Base-by-base conservation (phyloP, 305 asterid species). In the Plantago rigida region DNA sequence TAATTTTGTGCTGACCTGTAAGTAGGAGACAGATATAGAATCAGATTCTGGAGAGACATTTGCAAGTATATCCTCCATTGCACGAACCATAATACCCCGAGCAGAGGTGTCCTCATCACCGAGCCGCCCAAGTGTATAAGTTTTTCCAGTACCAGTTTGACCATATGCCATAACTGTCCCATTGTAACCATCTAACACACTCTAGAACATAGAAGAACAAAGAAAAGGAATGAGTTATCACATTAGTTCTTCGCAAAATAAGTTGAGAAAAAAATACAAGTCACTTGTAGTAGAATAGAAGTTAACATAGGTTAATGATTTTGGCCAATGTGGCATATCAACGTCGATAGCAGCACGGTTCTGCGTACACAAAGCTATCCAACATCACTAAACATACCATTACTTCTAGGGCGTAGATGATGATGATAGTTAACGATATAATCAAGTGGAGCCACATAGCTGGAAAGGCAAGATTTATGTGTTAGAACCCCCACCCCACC, bases 141-240 rank as follows among this genome's bases (percentile, higher is more conserved):
- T 90, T 76, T 90, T 90, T 47, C 97, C 97, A 6, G 97, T 87
- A 69, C 97, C 97, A 15, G 97, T 90, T 75, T 90, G 97, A 64
- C 97, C 97, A 65, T 90, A 90, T 36, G 97, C 96, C 97, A 90
- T 90, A 70, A 87, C 80, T 9, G 97, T 90, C 63, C 97, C 97
- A 62, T 90, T 90, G 78, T 87, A 90, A 64, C 97, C 97, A 61
- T 90, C 97, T 71, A 90, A 74, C 60, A 90, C 96, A 75, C 97
- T 87, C 97, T 90, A 67, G 55, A 69, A n/a, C 17, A 41, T 41
- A 41, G 5, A 0, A 9, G 47, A 42, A 41, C 12, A 58, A 19
- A 58, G 39, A 58, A 42, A 39, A 22, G 22, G n/a, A 15, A 42
- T 17, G 41, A 29, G 36, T 15, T 39, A 57, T 2, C 7, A 15